Evolutionary conservation across 495 filamentous ascomycete species (phyloP), one percentile per base, ranked within the genome.

Genomic region (Lophiotrema nucula): DNA sequence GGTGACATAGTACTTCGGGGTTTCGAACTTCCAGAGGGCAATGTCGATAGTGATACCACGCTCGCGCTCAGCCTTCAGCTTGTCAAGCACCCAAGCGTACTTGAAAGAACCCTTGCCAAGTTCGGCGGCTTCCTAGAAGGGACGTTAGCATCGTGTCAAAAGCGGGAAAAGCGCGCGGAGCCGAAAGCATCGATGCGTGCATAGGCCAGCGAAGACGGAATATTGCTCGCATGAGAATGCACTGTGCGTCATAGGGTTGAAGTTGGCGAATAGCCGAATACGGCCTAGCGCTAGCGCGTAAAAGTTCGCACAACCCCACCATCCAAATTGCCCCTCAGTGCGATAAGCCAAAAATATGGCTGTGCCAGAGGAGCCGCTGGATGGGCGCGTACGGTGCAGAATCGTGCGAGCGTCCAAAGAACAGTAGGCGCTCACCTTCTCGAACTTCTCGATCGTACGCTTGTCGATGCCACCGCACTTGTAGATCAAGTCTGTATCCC

Each of bases 31-130:
- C 93, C 93, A 98, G 81, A 98, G 90, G 72, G 95, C 93, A 75
- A 98, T 97, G 77, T 98, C 93, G 77, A 98, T 98, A 81, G 93
- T 98, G 89, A 98, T 98, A 95, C 93, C 93, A 90, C 93, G 93
- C 84, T 98, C 93, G 89, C 93, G 93, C 91, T 98, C 93, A 69
- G 93, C 91, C 90, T 98, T 98, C 72, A 98, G 88, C 81, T 98
- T 98, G 89, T 98, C 93, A 75, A 98, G 86, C 82, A 98, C 93
- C 93, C 93, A 98, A 68, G 93, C 93, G 81, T 98, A 98, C 86
- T 98, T 98, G 91, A 98, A 98, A 75, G 93, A 98, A 81, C 93
- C 93, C 85, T 98, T 98, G 78, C 93, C 93, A 76, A 98, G 83
- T 79, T 98, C 95, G 82, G 90, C 89, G 71, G 93, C 93, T 89